These are phyloP conservation scores for Pyrus bretschneideri DNA, from an alignment of 306 rosid genomes.

Conservation along the genomic window DNA sequence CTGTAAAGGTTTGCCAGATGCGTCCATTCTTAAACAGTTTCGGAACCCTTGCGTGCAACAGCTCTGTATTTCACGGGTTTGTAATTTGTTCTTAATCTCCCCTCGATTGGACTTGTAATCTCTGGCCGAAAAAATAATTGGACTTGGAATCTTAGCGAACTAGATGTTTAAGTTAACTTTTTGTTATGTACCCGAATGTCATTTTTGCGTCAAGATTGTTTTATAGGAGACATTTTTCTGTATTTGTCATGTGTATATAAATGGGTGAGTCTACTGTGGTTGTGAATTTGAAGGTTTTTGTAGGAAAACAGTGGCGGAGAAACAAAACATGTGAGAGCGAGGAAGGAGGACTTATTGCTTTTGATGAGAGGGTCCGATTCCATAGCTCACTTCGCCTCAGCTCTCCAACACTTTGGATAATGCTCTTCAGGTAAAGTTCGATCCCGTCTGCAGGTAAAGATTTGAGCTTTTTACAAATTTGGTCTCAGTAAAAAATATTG, in stretches of 20 bases:
- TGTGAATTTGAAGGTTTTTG: neutral
- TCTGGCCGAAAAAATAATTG: too few species aligned
- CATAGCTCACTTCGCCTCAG: conserved; percentile 58
- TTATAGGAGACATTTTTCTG: too few species aligned
- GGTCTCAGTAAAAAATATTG: neutral
- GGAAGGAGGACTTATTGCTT: conserved; percentile 66
- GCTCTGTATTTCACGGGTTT: too few species aligned
- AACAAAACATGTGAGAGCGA: conserved; percentile 21
- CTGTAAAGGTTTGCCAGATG: too few species aligned
- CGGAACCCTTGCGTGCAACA: too few species aligned
- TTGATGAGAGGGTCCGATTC: conserved; percentile 84
- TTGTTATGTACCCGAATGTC: too few species aligned
- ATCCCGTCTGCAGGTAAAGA: neutral
- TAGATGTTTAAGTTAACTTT: too few species aligned
- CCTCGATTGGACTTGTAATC: too few species aligned
- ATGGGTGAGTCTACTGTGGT: neutral
- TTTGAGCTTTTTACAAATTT: neutral
- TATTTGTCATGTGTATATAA: too few species aligned
- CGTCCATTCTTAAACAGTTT: neutral
- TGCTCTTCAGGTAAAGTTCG: conserved; percentile 61
- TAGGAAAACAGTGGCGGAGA: conserved; percentile 25
- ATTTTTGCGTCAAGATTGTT: too few species aligned
- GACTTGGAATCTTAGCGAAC: too few species aligned
- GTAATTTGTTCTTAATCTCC: too few species aligned
- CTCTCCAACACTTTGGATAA: conserved; percentile 69